phyloP scores from a whole-genome alignment of 371 early-diverging fungal genomes.

The Coemansia sp. region DNA sequence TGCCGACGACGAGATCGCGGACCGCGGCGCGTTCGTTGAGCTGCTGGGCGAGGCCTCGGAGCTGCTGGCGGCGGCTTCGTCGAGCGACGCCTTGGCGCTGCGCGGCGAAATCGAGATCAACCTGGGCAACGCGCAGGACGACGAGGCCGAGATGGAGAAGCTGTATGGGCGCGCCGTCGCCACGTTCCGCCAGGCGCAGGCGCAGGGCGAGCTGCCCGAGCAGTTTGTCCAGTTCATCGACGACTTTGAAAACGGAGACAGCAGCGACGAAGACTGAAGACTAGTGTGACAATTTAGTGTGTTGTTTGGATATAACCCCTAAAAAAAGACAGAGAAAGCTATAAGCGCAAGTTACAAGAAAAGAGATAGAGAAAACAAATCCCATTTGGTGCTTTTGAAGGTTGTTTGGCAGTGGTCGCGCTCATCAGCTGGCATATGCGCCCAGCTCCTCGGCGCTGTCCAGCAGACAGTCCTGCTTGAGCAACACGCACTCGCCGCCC shows the following conservation, averaged over 20 bases:
- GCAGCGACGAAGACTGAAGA: constrained; percentile 3
- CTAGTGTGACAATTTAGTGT: neutral
- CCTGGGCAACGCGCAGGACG: constrained; percentile 41
- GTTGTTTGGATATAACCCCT: too few species aligned
- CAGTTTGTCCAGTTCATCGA: constrained; percentile 44
- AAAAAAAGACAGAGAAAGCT: too few species aligned
- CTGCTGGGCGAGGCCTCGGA: constrained; percentile 15
- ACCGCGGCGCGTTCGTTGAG: neutral
- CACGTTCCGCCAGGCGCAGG: constrained; percentile 30
- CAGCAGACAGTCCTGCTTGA: constrained; percentile 63
- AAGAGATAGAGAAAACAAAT: neutral
- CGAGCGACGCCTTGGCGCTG: constrained; percentile 30
- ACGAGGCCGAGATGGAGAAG: constrained; percentile 23
- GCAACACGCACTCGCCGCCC: constrained; percentile 88
- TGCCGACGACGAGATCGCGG: constrained; percentile 13
- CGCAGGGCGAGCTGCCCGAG: constrained; percentile 37
- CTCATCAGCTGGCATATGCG: constrained; percentile 36
- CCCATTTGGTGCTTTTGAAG: neutral
- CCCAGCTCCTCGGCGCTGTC: constrained; percentile 49
- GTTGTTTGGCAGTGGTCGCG: too few species aligned
- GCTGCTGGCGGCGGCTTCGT: constrained; percentile 10
- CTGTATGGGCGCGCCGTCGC: constrained; percentile 30
- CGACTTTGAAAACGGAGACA: constrained; percentile 31
- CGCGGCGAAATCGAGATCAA: constrained; percentile 44
- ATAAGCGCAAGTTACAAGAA: neutral